These are phyloP conservation scores for Fusarium tupiense DNA, from an alignment of 2,329 filamentous ascomycete genomes.

Conservation along the genomic window DNA sequence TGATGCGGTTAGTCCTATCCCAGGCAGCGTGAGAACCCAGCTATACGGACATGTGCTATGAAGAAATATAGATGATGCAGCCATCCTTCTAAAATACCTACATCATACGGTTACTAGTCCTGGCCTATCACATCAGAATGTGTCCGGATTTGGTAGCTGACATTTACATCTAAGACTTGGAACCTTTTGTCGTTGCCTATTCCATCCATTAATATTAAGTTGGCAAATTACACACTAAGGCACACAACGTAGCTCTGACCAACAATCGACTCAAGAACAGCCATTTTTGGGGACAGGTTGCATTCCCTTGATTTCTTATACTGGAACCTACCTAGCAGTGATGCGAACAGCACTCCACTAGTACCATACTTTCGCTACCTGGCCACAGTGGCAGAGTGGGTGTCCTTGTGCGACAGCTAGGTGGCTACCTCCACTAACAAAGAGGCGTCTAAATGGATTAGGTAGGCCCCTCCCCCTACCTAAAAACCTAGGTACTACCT, in stretches of 20 bases:
- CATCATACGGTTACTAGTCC: slow-evolving; percentile 16
- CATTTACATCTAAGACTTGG: slow-evolving; percentile 7
- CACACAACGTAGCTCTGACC: neutral
- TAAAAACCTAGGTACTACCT: neutral
- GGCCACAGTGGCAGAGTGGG: slow-evolving; percentile 23
- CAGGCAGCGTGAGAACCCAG: neutral
- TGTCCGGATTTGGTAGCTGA: slow-evolving; percentile 29
- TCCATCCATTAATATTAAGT: neutral
- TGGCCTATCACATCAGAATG: slow-evolving; percentile 3
- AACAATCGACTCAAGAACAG: slow-evolving; percentile 27
- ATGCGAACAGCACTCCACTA: slow-evolving; percentile 11
- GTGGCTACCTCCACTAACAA: slow-evolving; percentile 22
- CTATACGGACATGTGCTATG: neutral
- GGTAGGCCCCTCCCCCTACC: slow-evolving; percentile 4
- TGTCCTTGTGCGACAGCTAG: slow-evolving; percentile 23
- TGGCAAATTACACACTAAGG: slow-evolving; percentile 5
- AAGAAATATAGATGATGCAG: slow-evolving; percentile 4
- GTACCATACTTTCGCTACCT: slow-evolving; percentile 14
- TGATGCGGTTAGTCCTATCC: neutral
- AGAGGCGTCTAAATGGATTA: neutral
- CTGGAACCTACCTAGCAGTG: slow-evolving; percentile 26
- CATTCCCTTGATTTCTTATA: slow-evolving; percentile 38
- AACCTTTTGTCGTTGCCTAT: slow-evolving; percentile 33
- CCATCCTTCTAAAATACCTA: neutral
- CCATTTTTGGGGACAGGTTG: slow-evolving; percentile 41